Conservation (phyloP, 2,329 filamentous ascomycete genomes). For the Diaporthe capsici region DNA sequence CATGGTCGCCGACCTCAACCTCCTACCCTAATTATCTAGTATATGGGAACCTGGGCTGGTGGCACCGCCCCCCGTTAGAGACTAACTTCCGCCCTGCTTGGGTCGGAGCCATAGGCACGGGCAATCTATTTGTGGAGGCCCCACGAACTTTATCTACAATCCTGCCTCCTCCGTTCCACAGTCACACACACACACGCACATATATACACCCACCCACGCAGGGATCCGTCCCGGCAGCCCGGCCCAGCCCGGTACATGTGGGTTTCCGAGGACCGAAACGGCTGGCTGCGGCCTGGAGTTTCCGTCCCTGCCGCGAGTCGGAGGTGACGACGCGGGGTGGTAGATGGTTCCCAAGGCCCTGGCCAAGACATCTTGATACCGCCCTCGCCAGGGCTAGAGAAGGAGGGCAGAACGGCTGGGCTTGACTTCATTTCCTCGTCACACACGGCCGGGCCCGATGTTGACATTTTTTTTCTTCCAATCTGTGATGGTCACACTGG, state of each 20-base stretch:
- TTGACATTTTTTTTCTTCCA: not conserved
- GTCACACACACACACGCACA: not conserved
- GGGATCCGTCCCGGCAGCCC: slow-evolving; percentile 23
- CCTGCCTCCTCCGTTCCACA: not conserved
- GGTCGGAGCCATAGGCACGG: not conserved
- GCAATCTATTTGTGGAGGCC: slow-evolving; percentile 17
- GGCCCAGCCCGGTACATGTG: slow-evolving; percentile 12
- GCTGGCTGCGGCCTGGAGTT: not conserved
- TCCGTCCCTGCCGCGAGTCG: slow-evolving; percentile 6
- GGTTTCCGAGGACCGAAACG: slow-evolving; percentile 19
- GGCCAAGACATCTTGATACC: slow-evolving; percentile 16
- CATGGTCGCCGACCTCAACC: slow-evolving; percentile 29
- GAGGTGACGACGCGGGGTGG: not conserved
- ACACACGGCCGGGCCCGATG: slow-evolving; percentile 22
- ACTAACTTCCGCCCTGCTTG: not conserved
- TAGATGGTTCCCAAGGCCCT: not conserved
- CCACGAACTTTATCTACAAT: not conserved
- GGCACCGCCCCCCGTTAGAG: not conserved
- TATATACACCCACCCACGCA: not conserved
- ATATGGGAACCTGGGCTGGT: not conserved
- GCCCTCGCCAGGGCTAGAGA: not conserved
- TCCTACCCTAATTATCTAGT: not conserved
- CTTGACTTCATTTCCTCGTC: not conserved
- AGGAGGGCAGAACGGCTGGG: not conserved
- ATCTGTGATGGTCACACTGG: not conserved